phyloP scores from a whole-genome alignment of 2,329 filamentous ascomycete genomes.

The Talaromyces sp. region DNA sequence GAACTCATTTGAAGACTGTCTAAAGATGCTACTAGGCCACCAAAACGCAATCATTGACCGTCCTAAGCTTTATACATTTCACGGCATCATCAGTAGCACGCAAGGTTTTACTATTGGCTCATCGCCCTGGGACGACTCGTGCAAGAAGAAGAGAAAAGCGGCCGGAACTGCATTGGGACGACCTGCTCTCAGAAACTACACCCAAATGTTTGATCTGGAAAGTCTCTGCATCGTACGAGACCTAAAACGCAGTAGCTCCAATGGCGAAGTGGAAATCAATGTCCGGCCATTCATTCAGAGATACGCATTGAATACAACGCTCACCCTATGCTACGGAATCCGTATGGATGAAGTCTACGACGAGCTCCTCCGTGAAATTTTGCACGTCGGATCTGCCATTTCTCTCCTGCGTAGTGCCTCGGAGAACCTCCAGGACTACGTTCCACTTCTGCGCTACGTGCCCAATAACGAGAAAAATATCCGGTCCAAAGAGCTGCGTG shows the following conservation, averaged over 20 bases:
- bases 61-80: conserved; percentile 70
- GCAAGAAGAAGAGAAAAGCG: conserved; percentile 66
- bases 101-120: conserved; percentile 75
- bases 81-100: conserved; percentile 66
- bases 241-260: conserved; percentile 53
- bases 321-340: conserved; percentile 71
- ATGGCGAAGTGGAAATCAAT: conserved; percentile 58
- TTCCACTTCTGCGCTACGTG: conserved; percentile 61
- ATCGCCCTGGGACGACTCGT: conserved; percentile 71
- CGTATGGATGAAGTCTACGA: conserved; percentile 65
- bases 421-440: conserved; percentile 76
- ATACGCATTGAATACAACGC: conserved; percentile 66
- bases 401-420: conserved; percentile 71
- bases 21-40: conserved; percentile 64
- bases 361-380: conserved; percentile 65
- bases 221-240: conserved; percentile 64
- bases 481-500: conserved; percentile 57
- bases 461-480: conserved; percentile 53
- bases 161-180: conserved; percentile 69
- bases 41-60: conserved; percentile 70
- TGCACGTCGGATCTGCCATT: conserved; percentile 67
- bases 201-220: conserved; percentile 72
- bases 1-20: conserved; percentile 67
- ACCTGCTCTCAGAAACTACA: conserved; percentile 66
- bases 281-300: conserved; percentile 65